phyloP scores from a whole-genome alignment of 305 asterid genomes.

The Coffea humblotiana region DNA sequence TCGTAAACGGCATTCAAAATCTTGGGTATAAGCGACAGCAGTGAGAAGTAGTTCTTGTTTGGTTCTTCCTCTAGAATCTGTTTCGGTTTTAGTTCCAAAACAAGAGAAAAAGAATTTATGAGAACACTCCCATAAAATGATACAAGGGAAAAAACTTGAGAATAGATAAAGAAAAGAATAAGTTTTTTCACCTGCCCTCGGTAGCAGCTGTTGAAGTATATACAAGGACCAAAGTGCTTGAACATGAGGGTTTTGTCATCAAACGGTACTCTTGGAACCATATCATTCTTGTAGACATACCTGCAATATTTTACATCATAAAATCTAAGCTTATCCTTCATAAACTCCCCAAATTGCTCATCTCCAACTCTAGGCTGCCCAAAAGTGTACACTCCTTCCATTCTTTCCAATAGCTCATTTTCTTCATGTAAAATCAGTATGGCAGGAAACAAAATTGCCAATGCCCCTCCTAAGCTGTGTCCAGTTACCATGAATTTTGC shows the following conservation, averaged over 20 bases:
- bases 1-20: constrained; percentile 43
- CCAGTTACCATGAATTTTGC: constrained; percentile 49
- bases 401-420: constrained; percentile 38
- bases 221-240: constrained; percentile 72
- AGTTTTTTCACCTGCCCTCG: constrained; percentile 42
- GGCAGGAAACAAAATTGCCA: constrained; percentile 54
- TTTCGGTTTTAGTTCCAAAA: neutral
- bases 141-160: neutral
- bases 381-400: constrained; percentile 79
- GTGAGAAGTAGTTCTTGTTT: constrained; percentile 72
- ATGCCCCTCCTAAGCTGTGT: constrained; percentile 39
- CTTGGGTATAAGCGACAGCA: constrained; percentile 44
- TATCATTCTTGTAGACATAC: constrained; percentile 54
- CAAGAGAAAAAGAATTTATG: no score
- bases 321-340: constrained; percentile 41
- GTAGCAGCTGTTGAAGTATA: constrained; percentile 63
- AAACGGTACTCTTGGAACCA: constrained; percentile 71
- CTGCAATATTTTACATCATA: constrained; percentile 48
- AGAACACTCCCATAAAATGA: neutral
- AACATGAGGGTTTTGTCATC: constrained; percentile 52
- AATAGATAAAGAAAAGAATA: neutral
- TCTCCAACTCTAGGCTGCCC: constrained; percentile 91
- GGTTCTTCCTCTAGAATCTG: constrained; percentile 70
- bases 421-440: constrained; percentile 57
- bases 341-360: constrained; percentile 56